Base-by-base conservation (phyloP, 257 asterid genomes). In the Eustoma russellianum region DNA sequence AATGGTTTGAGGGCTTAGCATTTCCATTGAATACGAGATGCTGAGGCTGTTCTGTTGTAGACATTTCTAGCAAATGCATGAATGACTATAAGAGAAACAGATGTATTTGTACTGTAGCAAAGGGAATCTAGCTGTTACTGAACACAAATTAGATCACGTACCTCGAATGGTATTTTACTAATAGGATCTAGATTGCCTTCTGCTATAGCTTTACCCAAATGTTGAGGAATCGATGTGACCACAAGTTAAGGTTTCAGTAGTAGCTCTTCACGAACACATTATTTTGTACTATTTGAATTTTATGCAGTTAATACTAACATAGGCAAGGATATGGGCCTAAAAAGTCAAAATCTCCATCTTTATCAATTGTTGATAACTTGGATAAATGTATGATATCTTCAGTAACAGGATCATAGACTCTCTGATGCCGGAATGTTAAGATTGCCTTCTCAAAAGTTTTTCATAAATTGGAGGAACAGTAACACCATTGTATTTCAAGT, bases 261-360 rank as follows among this genome's bases (percentile, higher is more conserved):
- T 47, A 16, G 15, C 3, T n/a, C 11, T 33, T 6, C 7, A 5
- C 10, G 43, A 38, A 8, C 43, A 38, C 7, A 3, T 38, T 8
- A 5, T 8, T 38, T 38, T 38, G 9, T 11, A 38, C 43, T 7
- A 17, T 13, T 50, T 17, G 18, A 34, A 57, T 60, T 52, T 15
- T 15, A 50, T 13, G 17, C 52, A 64, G 46, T 46, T 57, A 12
- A 52, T 38, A 18, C 44, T 41, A 48, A 54, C 35, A 33, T 38
- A 55, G 18, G 43, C 57, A 79, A 84, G 96, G 98, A 91, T 91
- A 91, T 87, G 97, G 95, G 33, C 98, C 98, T 71, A 88, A 70
- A 78, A 92, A 92, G 56, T 83, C 93, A 28, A 75, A 65, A 70
- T 74, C 80, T 56, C 77, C 86, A 65, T 69, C 71, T 8, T 59